These are phyloP conservation scores for Acacia melanoxylon DNA, from an alignment of 306 rosid genomes.

Conservation along the genomic window DNA sequence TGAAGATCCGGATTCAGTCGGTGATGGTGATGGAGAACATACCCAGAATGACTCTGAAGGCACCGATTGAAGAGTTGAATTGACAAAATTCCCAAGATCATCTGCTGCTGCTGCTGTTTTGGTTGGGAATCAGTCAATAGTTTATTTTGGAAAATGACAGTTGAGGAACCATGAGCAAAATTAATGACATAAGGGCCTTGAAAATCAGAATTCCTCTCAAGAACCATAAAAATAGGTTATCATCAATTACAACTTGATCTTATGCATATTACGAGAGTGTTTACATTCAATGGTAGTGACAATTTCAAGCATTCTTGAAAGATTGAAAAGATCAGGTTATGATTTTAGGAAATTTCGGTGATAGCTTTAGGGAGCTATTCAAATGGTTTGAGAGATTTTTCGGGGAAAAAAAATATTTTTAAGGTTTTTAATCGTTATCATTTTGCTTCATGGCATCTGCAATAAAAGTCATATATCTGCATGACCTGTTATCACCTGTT, in stretches of 20 bases:
- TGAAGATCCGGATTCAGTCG: conserved; percentile 4
- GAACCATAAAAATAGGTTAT: background rate
- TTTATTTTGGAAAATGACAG: background rate
- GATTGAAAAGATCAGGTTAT: background rate
- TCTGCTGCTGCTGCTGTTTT: conserved; percentile 4
- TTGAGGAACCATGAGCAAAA: background rate
- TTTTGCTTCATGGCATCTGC: conserved; percentile 26
- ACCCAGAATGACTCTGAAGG: conserved; percentile 43
- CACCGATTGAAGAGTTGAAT: conserved; percentile 23
- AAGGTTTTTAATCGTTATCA: background rate
- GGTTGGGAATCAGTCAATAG: conserved; percentile 2
- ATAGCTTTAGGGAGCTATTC: background rate
- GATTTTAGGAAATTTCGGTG: background rate
- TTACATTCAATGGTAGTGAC: background rate
- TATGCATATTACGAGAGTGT: background rate
- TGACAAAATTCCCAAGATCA: conserved; percentile 20
- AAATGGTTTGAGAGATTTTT: background rate
- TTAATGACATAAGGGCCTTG: background rate
- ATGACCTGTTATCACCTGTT: background rate
- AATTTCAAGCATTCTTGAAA: background rate
- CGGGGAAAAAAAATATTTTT: background rate
- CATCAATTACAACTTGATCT: background rate
- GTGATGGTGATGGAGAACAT: conserved; percentile 37
- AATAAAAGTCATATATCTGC: background rate
- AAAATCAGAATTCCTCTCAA: background rate